Evolutionary conservation across 768 basidiomycete species (phyloP).

Genomic region (Russula dissimulans): DNA sequence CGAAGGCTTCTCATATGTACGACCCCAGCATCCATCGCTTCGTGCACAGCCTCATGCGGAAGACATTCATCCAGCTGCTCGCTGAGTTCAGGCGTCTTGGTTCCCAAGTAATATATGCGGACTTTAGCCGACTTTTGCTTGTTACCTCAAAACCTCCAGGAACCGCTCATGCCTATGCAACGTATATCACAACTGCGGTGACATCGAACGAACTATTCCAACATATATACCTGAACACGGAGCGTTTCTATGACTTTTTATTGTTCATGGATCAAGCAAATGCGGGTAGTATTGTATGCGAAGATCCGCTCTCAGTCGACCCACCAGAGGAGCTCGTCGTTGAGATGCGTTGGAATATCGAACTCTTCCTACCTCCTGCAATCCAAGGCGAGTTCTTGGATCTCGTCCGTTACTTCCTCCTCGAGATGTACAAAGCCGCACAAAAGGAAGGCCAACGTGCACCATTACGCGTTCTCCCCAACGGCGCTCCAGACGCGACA

Average conservation of each 20-base stretch:
- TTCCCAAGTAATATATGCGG: slow-evolving; percentile 87
- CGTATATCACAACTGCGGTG: slow-evolving; percentile 88
- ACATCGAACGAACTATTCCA: slow-evolving; percentile 94
- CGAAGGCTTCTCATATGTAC: slow-evolving; percentile 75
- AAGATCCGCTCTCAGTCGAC: slow-evolving; percentile 62
- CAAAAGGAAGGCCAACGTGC: slow-evolving; percentile 54
- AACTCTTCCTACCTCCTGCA: slow-evolving; percentile 75
- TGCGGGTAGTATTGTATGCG: slow-evolving; percentile 80
- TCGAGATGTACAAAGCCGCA: slow-evolving; percentile 71
- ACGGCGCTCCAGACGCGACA: slow-evolving; percentile 50
- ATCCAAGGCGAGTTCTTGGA: slow-evolving; percentile 69
- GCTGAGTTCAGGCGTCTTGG: slow-evolving; percentile 95
- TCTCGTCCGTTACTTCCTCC: slow-evolving; percentile 72
- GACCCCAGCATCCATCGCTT: slow-evolving; percentile 92
- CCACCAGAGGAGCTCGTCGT: slow-evolving; percentile 59
- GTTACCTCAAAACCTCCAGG: slow-evolving; percentile 94
- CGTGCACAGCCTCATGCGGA: slow-evolving; percentile 91
- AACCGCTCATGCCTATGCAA: slow-evolving; percentile 90
- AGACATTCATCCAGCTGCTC: slow-evolving; percentile 92
- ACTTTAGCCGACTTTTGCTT: slow-evolving; percentile 83
- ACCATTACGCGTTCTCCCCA: slow-evolving; percentile 67
- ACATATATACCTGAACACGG: slow-evolving; percentile 78
- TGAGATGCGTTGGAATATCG: slow-evolving; percentile 90
- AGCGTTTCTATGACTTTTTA: slow-evolving; percentile 87
- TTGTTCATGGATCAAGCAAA: slow-evolving; percentile 96